Evolutionary conservation across 257 asterid genomes (phyloP), one percentile per base, ranked within the genome.

Genomic region (Solanum lignicaule): DNA sequence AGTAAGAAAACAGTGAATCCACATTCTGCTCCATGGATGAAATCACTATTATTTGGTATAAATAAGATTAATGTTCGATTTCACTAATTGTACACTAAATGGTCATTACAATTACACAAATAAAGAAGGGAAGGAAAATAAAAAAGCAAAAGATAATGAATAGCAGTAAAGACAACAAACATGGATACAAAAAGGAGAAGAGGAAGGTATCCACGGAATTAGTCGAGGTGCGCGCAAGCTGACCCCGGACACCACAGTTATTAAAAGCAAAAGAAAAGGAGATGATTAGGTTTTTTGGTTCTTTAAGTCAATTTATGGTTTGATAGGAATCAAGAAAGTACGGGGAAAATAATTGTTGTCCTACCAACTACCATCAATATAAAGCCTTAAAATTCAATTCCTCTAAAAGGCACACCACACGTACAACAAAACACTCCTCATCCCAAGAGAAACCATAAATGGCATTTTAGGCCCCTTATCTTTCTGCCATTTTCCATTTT

Each of bases 351-450:
- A 92, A 89, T 88, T 87, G 88, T 83, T 95, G 98, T 93, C 97
- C 73, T 69, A 62, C 93, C 95, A 95, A 93, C 96, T 79, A 88
- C 94, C 92, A 92, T 88, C 94, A 91, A 94, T 88, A 90, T 91
- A 92, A 87, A 79, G 88, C 79, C 85, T 58, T 79, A 46, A 13
- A 46, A 79, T 79, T 89, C 91, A 91, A 90, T 86, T 88, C 86
- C 76, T 38, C 66, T 79, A 79, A 79, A 83, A 76, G 41, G 84
- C 82, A 71, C 86, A 71, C 68, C 86, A 83, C 65, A 79, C 83
- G 10, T 65, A 94, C 98, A 94, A 89, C 88, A 88, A 82, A 94
- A 90, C 89, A 88, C 86, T 87, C 88, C 83, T 84, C 87, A 74
- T 43, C 65, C 38, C 86, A 86, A 58, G 68, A 58, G 27, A 58